phyloP scores from a whole-genome alignment of 441 rosid species.

The Adansonia grandidieri region DNA sequence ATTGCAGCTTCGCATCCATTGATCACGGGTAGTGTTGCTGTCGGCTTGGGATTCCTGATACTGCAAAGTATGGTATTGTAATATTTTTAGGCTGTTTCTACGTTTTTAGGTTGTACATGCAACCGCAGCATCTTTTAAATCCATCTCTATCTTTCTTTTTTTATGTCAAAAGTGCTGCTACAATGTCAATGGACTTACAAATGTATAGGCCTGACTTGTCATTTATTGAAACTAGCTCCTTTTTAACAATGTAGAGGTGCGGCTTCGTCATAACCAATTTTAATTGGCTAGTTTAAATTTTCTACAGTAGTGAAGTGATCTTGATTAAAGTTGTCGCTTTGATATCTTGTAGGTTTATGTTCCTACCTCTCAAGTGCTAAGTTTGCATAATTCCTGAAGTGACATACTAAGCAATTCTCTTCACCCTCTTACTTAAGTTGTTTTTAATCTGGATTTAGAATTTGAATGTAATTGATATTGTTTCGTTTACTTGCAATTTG shows the following conservation, averaged over 20 bases:
- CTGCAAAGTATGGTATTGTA: constrained; percentile 57
- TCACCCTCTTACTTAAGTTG: not conserved
- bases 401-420: not conserved
- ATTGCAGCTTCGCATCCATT: constrained; percentile 70
- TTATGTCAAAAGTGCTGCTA: not conserved
- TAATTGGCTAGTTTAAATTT: not conserved
- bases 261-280: not conserved
- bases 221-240: not conserved
- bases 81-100: not conserved
- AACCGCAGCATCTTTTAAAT: not conserved
- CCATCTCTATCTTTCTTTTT: not conserved
- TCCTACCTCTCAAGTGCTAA: not conserved
- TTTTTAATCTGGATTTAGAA: not conserved
- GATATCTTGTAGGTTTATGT: not conserved
- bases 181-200: not conserved
- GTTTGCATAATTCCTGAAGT: not conserved
- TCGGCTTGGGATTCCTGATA: constrained; percentile 59
- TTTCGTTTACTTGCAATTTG: constrained; percentile 20
- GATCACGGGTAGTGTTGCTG: constrained; percentile 51
- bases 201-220: not conserved
- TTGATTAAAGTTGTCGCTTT: not conserved
- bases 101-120: not conserved
- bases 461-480: not conserved
- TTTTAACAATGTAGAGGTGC: not conserved
- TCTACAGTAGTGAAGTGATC: not conserved